These are phyloP conservation scores for Rhizoctonia solani DNA, from an alignment of 1,284 basidiomycete species.

Conservation along the genomic window DNA sequence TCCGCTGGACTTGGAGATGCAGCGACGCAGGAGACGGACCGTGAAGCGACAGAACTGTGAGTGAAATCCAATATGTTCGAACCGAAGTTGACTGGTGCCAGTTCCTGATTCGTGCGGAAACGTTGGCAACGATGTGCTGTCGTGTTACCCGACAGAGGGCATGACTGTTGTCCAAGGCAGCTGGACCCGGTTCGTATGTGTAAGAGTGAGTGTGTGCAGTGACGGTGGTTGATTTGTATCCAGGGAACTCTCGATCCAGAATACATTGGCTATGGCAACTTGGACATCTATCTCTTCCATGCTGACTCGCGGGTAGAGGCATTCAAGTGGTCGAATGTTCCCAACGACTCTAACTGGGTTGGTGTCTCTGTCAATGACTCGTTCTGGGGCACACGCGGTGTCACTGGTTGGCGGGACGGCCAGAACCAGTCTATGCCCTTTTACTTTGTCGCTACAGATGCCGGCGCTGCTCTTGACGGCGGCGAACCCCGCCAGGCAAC, in stretches of 20 bases:
- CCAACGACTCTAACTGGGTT: conserved; percentile 58
- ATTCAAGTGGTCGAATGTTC: conserved; percentile 48
- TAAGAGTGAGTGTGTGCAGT: conserved; percentile 44
- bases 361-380: conserved; percentile 66
- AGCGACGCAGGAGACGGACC: not conserved
- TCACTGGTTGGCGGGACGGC: conserved; percentile 53
- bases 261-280: conserved; percentile 45
- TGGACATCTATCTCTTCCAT: conserved; percentile 72
- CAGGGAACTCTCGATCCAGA: conserved; percentile 60
- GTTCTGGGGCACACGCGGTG: conserved; percentile 67
- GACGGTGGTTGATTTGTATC: conserved; percentile 15
- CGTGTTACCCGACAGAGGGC: conserved; percentile 66
- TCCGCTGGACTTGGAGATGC: not conserved
- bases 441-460: conserved; percentile 70
- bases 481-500: conserved; percentile 64
- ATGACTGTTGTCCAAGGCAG: conserved; percentile 65
- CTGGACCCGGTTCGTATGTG: conserved; percentile 75
- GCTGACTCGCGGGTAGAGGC: conserved; percentile 62
- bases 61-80: not conserved
- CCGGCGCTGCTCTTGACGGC: conserved; percentile 56
- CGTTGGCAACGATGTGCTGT: conserved; percentile 65
- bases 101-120: conserved; percentile 44
- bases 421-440: conserved; percentile 63
- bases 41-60: conserved; percentile 26
- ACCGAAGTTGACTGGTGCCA: conserved; percentile 34